A percentile compares a stretch with the other conserved stretches of the same genome.
Conservation (phyloP, 202 grass and related monocot species). For the Zizania palustris region DNA sequence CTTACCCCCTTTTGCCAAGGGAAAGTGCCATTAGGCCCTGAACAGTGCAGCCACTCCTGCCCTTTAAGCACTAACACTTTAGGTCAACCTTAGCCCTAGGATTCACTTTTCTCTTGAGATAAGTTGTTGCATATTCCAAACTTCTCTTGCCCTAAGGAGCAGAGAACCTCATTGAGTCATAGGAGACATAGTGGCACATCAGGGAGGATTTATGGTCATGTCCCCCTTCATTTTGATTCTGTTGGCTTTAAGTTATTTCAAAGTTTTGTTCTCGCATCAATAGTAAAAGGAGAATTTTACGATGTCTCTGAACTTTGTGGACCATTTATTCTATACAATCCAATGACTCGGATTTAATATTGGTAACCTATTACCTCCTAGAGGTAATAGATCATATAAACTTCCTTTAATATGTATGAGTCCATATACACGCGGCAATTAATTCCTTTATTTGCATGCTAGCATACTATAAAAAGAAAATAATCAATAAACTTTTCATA, state of each 20-base stretch:
- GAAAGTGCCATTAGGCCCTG: conserved; percentile 32
- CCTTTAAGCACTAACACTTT: conserved; percentile 1
- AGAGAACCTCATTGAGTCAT: background rate
- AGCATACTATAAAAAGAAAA: too few relatives aligned
- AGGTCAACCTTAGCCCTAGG: conserved; percentile 7
- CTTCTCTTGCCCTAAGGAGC: conserved; percentile 40
- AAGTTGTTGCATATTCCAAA: conserved; percentile 19
- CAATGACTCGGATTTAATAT: too few relatives aligned
- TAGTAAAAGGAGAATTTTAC: too few relatives aligned
- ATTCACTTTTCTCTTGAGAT: conserved; percentile 16
- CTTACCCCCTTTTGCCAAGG: conserved; percentile 36
- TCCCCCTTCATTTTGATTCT: background rate
- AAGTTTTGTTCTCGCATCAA: background rate
- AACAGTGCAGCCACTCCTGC: conserved; percentile 25
- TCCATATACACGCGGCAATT: too few relatives aligned
- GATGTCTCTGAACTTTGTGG: too few relatives aligned
- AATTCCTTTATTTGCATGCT: too few relatives aligned
- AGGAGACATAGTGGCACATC: conserved; percentile 34
- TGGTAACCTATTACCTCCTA: too few relatives aligned
- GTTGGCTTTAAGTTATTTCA: background rate
- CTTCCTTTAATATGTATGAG: too few relatives aligned
- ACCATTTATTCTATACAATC: too few relatives aligned
- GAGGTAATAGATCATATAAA: too few relatives aligned
- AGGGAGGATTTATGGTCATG: conserved; percentile 6
- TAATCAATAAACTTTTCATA: too few relatives aligned